phyloP scores from a whole-genome alignment of 2,329 filamentous ascomycete species.

The Monilinia laxa region DNA sequence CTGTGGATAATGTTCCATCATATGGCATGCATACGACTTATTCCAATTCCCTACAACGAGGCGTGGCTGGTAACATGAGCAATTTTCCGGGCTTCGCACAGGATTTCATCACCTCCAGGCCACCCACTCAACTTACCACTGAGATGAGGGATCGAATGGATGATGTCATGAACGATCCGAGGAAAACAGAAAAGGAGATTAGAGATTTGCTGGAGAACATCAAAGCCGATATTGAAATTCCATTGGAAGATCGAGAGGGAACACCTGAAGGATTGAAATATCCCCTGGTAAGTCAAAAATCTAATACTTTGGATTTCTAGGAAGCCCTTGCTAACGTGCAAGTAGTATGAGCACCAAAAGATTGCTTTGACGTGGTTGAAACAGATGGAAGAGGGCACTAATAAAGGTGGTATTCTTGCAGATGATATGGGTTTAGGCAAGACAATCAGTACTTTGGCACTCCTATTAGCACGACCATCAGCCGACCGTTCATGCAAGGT shows the following conservation, averaged over 20 bases:
- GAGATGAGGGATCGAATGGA: constrained; percentile 31
- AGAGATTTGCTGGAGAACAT: constrained; percentile 71
- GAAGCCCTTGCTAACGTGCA: constrained; percentile 24
- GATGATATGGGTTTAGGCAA: constrained; percentile 86
- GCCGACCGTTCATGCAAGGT: constrained; percentile 45
- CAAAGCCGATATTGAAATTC: constrained; percentile 66
- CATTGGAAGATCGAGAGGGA: constrained; percentile 60
- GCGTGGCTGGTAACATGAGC: neutral
- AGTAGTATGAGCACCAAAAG: constrained; percentile 73
- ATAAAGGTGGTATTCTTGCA: constrained; percentile 74
- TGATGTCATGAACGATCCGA: constrained; percentile 45
- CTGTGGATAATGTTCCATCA: constrained; percentile 14
- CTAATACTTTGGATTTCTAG: neutral
- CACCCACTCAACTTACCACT: constrained; percentile 40
- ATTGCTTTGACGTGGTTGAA: constrained; percentile 75
- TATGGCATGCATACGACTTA: neutral
- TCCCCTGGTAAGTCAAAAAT: constrained; percentile 46
- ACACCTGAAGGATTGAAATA: constrained; percentile 69
- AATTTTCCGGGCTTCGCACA: constrained; percentile 34
- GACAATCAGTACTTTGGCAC: constrained; percentile 76
- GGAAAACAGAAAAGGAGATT: constrained; percentile 63
- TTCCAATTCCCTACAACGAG: constrained; percentile 9
- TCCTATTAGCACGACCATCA: constrained; percentile 59
- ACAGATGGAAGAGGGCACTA: constrained; percentile 66
- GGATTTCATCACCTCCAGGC: constrained; percentile 34